Evolutionary conservation across 257 asterid genomes (phyloP).

Genomic region (Paraleonurus japonicus): DNA sequence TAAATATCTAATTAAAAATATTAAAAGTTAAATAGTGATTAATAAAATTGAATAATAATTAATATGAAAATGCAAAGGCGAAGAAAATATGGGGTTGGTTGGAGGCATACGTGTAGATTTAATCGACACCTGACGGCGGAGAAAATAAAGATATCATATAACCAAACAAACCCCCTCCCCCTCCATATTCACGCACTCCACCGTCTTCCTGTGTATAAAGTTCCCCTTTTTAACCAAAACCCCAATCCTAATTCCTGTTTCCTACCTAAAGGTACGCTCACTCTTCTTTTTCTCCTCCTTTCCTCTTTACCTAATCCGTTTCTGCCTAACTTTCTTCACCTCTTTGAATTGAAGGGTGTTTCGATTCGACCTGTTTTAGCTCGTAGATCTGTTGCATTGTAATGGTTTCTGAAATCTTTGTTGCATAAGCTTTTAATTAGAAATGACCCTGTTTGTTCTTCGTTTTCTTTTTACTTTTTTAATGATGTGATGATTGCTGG

Average conservation of each 20-base stretch:
- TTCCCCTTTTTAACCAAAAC: conserved; percentile 15
- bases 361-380: background rate
- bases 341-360: background rate
- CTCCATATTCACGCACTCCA: conserved; percentile 6
- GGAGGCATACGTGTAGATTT: conserved; percentile 13
- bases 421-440: background rate
- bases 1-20: too few species aligned
- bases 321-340: background rate
- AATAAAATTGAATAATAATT: too few species aligned
- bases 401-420: background rate
- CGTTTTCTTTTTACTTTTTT: background rate
- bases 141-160: conserved; percentile 10
- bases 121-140: conserved; percentile 23
- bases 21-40: too few species aligned
- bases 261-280: background rate
- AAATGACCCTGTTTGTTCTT: background rate
- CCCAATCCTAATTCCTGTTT: background rate
- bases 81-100: background rate
- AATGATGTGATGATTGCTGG: background rate
- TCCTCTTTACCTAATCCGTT: background rate
- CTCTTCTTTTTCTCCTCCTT: background rate
- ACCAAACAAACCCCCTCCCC: conserved; percentile 7
- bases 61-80: too few species aligned
- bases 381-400: conserved; percentile 29
- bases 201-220: conserved; percentile 10